A percentile compares a stretch with the other conserved stretches of the same genome.
These are phyloP conservation scores for Gentiana macrophylla DNA, from an alignment of 257 asterid species.

Conservation along the genomic window DNA sequence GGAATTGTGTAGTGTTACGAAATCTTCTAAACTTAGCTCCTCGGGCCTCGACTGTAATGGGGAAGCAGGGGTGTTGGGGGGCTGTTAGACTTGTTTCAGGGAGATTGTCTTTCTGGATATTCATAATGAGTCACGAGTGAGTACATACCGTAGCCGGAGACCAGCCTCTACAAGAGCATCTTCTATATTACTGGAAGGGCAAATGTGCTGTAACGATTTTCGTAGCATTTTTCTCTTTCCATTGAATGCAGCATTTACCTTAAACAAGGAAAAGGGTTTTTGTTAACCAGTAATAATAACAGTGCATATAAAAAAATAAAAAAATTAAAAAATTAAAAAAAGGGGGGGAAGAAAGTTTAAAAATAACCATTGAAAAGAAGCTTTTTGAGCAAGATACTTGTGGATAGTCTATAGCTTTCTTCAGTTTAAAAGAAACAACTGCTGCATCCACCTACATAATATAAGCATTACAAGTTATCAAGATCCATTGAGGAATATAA, in stretches of 20 bases:
- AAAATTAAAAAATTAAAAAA: no score
- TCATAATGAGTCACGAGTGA: no score
- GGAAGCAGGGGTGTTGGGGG: not conserved
- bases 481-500: no score
- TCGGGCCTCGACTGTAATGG: conserved; percentile 82
- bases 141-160: conserved; percentile 64
- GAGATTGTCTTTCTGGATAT: not conserved
- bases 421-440: conserved; percentile 60
- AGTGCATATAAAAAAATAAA: no score
- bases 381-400: conserved; percentile 68
- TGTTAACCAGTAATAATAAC: no score
- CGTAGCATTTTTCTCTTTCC: conserved; percentile 94
- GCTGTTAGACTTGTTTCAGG: not conserved
- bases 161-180: conserved; percentile 55
- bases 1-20: conserved; percentile 62
- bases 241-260: conserved; percentile 96
- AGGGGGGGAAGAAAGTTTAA: no score
- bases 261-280: not conserved
- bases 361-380: conserved; percentile 82
- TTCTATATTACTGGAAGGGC: conserved; percentile 64
- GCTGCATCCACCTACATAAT: conserved; percentile 88
- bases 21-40: conserved; percentile 74
- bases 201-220: conserved; percentile 77
- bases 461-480: not conserved
- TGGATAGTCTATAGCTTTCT: conserved; percentile 62